Base-by-base conservation (phyloP, 140 eudicot species). In the Flaveria floridana region DNA sequence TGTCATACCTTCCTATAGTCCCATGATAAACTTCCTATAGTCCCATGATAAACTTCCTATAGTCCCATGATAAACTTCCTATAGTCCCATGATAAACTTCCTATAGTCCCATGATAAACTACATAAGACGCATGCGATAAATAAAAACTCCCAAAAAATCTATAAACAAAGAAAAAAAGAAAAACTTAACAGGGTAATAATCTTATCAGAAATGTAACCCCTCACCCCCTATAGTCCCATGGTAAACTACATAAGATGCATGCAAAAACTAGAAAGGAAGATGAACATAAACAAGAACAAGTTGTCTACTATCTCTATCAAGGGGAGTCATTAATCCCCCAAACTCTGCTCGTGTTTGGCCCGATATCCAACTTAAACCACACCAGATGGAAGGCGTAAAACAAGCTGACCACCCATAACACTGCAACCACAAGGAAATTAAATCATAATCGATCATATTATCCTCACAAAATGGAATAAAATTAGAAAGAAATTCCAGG, bases 351-450 rank as follows among this genome's bases (percentile, higher is more conserved):
- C 10, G 13, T 18, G 12, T 63, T 70, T 74, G 30, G 48, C 71
- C 34, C 50, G 39, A 76, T 34, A 21, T 61, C 14, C 28, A 30
- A 25, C 59, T 75, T 69, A 77, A 61, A 84, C 87, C 4, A 77
- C 89, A 66, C 81, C 85, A 7, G 87, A 80, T 46, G 84, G 86
- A 65, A 76, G 89, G 42, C 86, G 89, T 73, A 85, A 68, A 74
- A 82, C 89, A 4, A 73, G 86, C 76, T 85, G 89, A n/a, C 89
- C 89, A 10, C 85, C 86, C 76, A 85, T 59, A 41, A 85, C 78
- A 72, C 89, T 85, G 85, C 70, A 85, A 65, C 1, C 14, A 14
- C 11, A 47, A 71, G 13, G 13, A 2, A 55, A 28, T 2, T 1
- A 3, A 37, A 25, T 63, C 20, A 63, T 72, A 39, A 41, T 63